phyloP scores from a whole-genome alignment of 176 grass and related monocot genomes.

The Juncus effusus region DNA sequence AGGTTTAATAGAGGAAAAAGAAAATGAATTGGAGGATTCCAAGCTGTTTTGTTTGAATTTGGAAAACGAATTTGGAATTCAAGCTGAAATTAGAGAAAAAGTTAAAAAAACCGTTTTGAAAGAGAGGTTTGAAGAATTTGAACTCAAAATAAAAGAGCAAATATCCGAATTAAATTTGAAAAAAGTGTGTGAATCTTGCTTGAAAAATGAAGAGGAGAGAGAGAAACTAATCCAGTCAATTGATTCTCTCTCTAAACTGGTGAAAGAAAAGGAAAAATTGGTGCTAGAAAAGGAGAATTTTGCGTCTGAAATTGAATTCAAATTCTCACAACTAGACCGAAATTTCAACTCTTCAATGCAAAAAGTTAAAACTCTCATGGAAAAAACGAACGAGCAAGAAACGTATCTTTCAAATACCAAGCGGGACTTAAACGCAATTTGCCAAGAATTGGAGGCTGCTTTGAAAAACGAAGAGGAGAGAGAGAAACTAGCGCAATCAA shows the following conservation, averaged over 20 bases:
- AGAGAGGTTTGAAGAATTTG: slow-evolving; percentile 25
- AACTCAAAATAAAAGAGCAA: slow-evolving; percentile 11
- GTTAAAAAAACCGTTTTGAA: slow-evolving; percentile 29
- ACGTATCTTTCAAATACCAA: slow-evolving; percentile 27
- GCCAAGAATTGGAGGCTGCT: background rate
- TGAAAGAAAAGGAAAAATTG: slow-evolving; percentile 30
- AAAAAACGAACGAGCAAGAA: slow-evolving; percentile 29
- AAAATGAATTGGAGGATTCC: slow-evolving; percentile 14
- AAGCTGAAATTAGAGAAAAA: slow-evolving; percentile 26
- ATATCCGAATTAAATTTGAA: slow-evolving; percentile 4
- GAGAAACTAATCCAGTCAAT: slow-evolving; percentile 28
- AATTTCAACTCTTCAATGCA: slow-evolving; percentile 20
- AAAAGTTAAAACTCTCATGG: slow-evolving; percentile 21
- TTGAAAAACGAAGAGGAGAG: slow-evolving; percentile 27
- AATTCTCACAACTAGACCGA: slow-evolving; percentile 18
- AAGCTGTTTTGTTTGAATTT: slow-evolving; percentile 19
- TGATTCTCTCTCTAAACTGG: slow-evolving; percentile 20
- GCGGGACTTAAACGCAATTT: slow-evolving; percentile 12
- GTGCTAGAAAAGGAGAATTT: slow-evolving; percentile 29
- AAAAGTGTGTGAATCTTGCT: slow-evolving; percentile 27
- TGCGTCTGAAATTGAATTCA: slow-evolving; percentile 20
- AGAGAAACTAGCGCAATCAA: slow-evolving; percentile 24
- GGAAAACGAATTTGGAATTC: slow-evolving; percentile 17
- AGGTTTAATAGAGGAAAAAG: slow-evolving; percentile 19
- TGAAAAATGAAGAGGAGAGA: slow-evolving; percentile 26